Percentiles rank a stretch among this genome's conserved stretches.
phyloP scores from a whole-genome alignment of 768 basidiomycete genomes.

The Mycena rebaudengoi region DNA sequence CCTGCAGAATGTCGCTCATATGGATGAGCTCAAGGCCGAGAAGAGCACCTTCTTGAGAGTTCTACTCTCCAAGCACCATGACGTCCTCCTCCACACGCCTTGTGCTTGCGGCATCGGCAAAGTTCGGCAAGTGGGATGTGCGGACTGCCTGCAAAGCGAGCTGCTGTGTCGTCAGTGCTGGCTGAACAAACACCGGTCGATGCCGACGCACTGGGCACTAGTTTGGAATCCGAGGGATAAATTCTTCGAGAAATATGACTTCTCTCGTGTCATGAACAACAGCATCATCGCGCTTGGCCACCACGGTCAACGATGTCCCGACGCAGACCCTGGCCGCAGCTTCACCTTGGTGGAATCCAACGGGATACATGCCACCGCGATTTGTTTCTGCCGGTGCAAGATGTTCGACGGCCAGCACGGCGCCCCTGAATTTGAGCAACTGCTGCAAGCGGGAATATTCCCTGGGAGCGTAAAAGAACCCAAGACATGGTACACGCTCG shows the following conservation, averaged over 20 bases:
- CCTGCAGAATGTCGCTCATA: background rate
- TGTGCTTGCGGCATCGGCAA: background rate
- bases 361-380: conserved; percentile 14
- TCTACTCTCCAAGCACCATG: background rate
- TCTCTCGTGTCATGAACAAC: background rate
- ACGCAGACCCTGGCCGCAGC: background rate
- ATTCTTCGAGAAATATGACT: conserved; percentile 2
- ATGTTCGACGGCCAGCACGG: background rate
- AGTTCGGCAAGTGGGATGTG: background rate
- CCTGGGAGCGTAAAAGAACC: background rate
- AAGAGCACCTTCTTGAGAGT: background rate
- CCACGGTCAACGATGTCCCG: conserved; percentile 1
- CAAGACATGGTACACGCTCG: background rate
- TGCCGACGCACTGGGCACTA: background rate
- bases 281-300: background rate
- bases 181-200: background rate
- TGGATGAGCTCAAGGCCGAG: background rate
- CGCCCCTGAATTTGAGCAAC: background rate
- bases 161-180: too few species aligned
- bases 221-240: background rate
- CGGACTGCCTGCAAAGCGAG: background rate
- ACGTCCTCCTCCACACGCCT: background rate
- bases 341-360: conserved; percentile 8
- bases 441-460: conserved; percentile 1
- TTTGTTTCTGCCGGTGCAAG: conserved; percentile 6